phyloP scores from a whole-genome alignment of 1,284 basidiomycete species.

The Vanrija sp. region DNA sequence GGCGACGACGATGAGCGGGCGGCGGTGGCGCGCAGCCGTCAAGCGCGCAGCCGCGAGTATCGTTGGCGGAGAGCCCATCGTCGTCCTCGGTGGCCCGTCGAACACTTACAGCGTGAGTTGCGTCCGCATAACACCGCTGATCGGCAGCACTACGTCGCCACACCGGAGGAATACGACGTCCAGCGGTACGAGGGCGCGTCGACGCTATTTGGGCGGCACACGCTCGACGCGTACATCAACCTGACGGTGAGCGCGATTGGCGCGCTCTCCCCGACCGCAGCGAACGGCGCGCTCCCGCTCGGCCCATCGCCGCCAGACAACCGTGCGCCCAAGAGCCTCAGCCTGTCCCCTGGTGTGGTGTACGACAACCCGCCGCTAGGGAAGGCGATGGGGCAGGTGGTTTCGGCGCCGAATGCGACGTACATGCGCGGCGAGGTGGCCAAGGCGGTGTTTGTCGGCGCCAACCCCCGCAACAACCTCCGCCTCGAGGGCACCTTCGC shows the following conservation, averaged over 20 bases:
- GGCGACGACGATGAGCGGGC: slow-evolving; percentile 12
- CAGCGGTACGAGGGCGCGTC: slow-evolving; percentile 20
- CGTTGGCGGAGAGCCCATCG: slow-evolving; percentile 2
- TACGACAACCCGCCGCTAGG: slow-evolving; percentile 9
- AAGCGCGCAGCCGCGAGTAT: neutral
- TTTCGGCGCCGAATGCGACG: slow-evolving; percentile 1
- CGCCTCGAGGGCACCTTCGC: slow-evolving; percentile 15
- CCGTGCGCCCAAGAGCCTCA: neutral
- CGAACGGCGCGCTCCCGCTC: neutral
- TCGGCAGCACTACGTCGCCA: slow-evolving; percentile 3
- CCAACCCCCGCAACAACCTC: slow-evolving; percentile 18
- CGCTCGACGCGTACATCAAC: slow-evolving; percentile 14
- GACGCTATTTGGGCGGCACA: slow-evolving; percentile 11
- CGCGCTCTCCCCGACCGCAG: neutral
- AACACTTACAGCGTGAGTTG: slow-evolving; percentile 6
- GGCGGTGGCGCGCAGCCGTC: slow-evolving; percentile 11
- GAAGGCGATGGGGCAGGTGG: slow-evolving; percentile 4
- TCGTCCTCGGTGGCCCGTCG: slow-evolving; percentile 15
- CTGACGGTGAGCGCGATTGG: slow-evolving; percentile 3
- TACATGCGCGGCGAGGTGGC: neutral
- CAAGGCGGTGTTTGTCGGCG: slow-evolving; percentile 5
- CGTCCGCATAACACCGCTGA: too few species aligned
- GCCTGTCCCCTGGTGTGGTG: slow-evolving; percentile 5
- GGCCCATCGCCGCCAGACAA: slow-evolving; percentile 6
- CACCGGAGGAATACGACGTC: slow-evolving; percentile 13